Percentiles rank a stretch among this genome's conserved stretches.
Conservation (phyloP, 2,329 filamentous ascomycete genomes). For the Fonsecaea monophora region DNA sequence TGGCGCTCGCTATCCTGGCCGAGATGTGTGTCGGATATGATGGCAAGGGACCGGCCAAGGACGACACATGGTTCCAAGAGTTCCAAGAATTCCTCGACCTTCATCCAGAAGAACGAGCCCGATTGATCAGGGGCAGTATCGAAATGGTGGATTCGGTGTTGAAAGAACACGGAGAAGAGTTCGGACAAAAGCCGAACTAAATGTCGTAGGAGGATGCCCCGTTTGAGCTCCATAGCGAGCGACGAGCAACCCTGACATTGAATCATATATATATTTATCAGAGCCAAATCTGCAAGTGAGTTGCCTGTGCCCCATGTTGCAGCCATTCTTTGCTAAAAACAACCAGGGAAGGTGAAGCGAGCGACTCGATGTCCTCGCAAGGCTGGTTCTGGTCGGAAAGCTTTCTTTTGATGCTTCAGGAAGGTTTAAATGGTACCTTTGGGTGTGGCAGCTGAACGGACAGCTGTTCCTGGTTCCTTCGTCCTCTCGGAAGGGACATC, state of each 20-base stretch:
- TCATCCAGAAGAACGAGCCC: slow-evolving; percentile 43
- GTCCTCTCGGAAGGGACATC: background rate
- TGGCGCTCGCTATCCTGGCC: slow-evolving; percentile 37
- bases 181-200: slow-evolving; percentile 15
- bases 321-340: background rate
- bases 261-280: background rate
- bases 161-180: slow-evolving; percentile 30
- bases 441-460: background rate
- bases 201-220: background rate
- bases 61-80: slow-evolving; percentile 50
- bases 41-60: slow-evolving; percentile 37
- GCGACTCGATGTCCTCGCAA: no score
- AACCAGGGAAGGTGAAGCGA: no score
- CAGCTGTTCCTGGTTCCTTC: background rate
- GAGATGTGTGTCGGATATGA: slow-evolving; percentile 41
- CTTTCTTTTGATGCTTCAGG: background rate
- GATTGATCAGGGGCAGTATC: slow-evolving; percentile 37
- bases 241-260: background rate
- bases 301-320: background rate
- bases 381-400: background rate
- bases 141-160: slow-evolving; percentile 36
- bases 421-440: background rate
- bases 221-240: background rate
- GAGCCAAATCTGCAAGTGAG: background rate
- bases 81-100: slow-evolving; percentile 42